phyloP scores from a whole-genome alignment of 1,139 yeast genomes.

The Groenewaldozyma auringiensis region DNA sequence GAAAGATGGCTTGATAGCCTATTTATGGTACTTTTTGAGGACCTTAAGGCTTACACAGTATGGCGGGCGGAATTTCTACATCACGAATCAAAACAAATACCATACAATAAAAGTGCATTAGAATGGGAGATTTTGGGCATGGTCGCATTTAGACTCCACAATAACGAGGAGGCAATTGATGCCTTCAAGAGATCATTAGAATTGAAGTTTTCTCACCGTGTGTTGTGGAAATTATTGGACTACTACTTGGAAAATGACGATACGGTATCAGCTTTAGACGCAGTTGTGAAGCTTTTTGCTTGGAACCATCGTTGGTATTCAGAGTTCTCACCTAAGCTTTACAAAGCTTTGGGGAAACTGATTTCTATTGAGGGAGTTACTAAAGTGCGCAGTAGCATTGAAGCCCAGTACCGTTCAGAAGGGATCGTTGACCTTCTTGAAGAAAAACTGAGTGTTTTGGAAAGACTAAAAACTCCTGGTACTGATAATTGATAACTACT shows the following conservation, averaged over 20 bases:
- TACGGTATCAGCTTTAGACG: slow-evolving; percentile 49
- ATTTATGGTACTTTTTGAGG: slow-evolving; percentile 81
- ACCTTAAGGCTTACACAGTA: slow-evolving; percentile 72
- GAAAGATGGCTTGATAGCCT: slow-evolving; percentile 92
- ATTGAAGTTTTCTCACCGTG: slow-evolving; percentile 75
- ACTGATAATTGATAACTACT: slow-evolving; percentile 19
- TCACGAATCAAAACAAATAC: slow-evolving; percentile 66
- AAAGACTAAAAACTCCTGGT: slow-evolving; percentile 39
- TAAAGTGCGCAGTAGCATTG: slow-evolving; percentile 68
- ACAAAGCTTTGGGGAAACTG: slow-evolving; percentile 48
- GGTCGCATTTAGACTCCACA: slow-evolving; percentile 70
- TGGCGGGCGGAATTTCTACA: slow-evolving; percentile 92
- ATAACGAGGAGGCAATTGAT: slow-evolving; percentile 69
- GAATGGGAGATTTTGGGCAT: slow-evolving; percentile 94
- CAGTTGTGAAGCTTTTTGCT: slow-evolving; percentile 68
- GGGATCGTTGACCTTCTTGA: slow-evolving; percentile 57
- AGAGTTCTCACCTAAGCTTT: slow-evolving; percentile 69
- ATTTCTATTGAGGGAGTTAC: slow-evolving; percentile 72
- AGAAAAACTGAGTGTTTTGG: slow-evolving; percentile 44
- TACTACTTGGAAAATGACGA: slow-evolving; percentile 40
- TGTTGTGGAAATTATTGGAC: slow-evolving; percentile 66
- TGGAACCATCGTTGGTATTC: slow-evolving; percentile 98
- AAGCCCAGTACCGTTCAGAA: slow-evolving; percentile 60
- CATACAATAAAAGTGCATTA: slow-evolving; percentile 67
- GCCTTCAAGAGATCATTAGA: slow-evolving; percentile 70